These are phyloP conservation scores for Russula vinacea DNA, from an alignment of 768 basidiomycete species.

Conservation along the genomic window DNA sequence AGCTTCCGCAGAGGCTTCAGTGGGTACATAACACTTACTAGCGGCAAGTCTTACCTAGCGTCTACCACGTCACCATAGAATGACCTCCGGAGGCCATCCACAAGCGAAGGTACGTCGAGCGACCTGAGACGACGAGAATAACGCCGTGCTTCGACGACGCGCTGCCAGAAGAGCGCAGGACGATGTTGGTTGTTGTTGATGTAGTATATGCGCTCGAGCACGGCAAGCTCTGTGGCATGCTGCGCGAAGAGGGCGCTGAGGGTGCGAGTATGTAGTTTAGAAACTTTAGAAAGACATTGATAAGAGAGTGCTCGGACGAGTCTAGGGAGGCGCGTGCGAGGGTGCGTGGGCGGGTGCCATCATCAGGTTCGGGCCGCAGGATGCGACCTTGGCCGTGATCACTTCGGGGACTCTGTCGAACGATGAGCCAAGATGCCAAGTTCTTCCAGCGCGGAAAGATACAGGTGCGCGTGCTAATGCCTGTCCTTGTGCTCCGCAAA, in stretches of 20 bases:
- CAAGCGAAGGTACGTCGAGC: constrained; percentile 31
- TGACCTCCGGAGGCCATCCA: constrained; percentile 43
- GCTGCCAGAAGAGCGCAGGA: constrained; percentile 65
- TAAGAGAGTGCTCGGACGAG: constrained; percentile 34
- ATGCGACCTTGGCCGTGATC: background rate
- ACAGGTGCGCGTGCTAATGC: constrained; percentile 51
- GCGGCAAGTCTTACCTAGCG: constrained; percentile 37
- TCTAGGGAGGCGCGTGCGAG: constrained; percentile 30
- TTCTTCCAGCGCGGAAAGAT: constrained; percentile 92
- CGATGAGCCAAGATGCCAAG: constrained; percentile 76
- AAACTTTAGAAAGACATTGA: constrained; percentile 60
- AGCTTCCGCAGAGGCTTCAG: constrained; percentile 37
- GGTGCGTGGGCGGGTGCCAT: constrained; percentile 1
- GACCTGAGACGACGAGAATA: constrained; percentile 42
- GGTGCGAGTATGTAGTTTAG: constrained; percentile 54
- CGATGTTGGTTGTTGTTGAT: constrained; percentile 80
- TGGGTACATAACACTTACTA: background rate
- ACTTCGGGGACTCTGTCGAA: background rate
- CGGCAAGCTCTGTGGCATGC: constrained; percentile 51
- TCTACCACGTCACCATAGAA: constrained; percentile 48
- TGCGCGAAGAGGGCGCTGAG: constrained; percentile 45
- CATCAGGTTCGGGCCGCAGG: background rate
- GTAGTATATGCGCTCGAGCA: constrained; percentile 69
- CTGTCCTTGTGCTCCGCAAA: constrained; percentile 6
- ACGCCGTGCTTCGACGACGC: constrained; percentile 57